Conservation (phyloP, 192 early-diverging fungal genomes). For the Umbelopsis sp. region DNA sequence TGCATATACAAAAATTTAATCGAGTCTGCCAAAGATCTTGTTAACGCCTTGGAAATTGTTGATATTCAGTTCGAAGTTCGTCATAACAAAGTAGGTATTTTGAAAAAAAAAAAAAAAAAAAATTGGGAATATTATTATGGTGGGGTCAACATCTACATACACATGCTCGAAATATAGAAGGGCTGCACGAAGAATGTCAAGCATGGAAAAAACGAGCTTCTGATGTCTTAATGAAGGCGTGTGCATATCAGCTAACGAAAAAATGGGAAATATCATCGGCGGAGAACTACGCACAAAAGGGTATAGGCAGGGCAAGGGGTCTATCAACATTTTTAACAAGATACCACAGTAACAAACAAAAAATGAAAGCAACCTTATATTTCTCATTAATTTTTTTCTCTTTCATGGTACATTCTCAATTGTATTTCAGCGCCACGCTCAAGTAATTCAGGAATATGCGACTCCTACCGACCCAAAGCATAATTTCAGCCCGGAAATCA, state of each 20-base stretch:
- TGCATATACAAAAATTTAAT: constrained; percentile 84
- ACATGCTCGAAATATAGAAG: too few relatives aligned
- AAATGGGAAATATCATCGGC: not conserved
- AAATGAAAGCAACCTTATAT: too few relatives aligned
- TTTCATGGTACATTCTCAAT: not conserved
- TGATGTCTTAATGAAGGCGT: not conserved
- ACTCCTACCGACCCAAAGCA: constrained; percentile 3
- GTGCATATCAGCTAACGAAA: not conserved
- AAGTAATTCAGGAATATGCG: not conserved
- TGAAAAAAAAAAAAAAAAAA: too few relatives aligned
- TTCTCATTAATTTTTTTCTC: not conserved
- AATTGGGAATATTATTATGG: not conserved
- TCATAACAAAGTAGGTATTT: not conserved
- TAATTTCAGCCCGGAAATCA: constrained; percentile 53
- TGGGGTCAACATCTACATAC: not conserved
- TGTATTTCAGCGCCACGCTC: not conserved
- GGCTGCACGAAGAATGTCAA: too few relatives aligned
- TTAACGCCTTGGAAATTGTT: constrained; percentile 23
- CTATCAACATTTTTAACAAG: not conserved
- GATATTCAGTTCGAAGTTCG: not conserved
- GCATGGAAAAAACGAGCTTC: not conserved
- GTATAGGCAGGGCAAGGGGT: not conserved
- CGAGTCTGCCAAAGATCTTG: constrained; percentile 77
- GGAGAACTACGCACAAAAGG: not conserved
- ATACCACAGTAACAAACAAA: not conserved